phyloP scores from a whole-genome alignment of 2,329 filamentous ascomycete genomes.

The Aspergillus sp. region DNA sequence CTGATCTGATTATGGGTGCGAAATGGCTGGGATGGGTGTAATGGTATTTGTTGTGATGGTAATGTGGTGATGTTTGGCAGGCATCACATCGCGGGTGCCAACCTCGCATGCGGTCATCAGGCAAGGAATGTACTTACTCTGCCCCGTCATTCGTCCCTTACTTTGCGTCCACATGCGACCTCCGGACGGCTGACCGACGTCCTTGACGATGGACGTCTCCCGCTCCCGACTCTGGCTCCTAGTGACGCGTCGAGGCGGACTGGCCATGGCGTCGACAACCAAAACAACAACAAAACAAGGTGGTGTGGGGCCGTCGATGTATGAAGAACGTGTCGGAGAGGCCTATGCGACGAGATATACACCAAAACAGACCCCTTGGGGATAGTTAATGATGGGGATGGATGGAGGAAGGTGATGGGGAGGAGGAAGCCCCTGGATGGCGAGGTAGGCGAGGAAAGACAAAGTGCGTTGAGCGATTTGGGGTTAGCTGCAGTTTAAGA shows the following conservation, averaged over 20 bases:
- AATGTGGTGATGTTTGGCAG: background rate
- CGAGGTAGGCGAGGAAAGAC: background rate
- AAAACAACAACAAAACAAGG: conserved; percentile 3
- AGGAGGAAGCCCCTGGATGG: conserved; percentile 1
- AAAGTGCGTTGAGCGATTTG: background rate
- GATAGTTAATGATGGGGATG: background rate
- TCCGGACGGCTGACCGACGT: background rate
- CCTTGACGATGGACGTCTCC: conserved; percentile 9
- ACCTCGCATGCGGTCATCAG: background rate
- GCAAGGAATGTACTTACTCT: conserved; percentile 3
- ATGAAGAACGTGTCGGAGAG: background rate
- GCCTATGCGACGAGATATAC: background rate
- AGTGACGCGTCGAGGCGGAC: conserved; percentile 26
- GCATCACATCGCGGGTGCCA: background rate
- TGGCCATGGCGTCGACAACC: background rate
- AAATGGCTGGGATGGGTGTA: background rate
- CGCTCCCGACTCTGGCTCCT: conserved; percentile 40
- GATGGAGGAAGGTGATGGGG: background rate
- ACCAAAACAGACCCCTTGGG: background rate
- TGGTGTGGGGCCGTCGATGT: background rate
- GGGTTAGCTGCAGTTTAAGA: background rate
- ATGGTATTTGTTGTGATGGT: background rate
- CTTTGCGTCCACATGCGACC: conserved; percentile 6
- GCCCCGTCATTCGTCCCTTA: conserved; percentile 1
- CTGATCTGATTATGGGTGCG: background rate